Evolutionary conservation across 2,329 filamentous ascomycete species (phyloP), one percentile per base, ranked within the genome.

Genomic region (Penicillium frequentans): DNA sequence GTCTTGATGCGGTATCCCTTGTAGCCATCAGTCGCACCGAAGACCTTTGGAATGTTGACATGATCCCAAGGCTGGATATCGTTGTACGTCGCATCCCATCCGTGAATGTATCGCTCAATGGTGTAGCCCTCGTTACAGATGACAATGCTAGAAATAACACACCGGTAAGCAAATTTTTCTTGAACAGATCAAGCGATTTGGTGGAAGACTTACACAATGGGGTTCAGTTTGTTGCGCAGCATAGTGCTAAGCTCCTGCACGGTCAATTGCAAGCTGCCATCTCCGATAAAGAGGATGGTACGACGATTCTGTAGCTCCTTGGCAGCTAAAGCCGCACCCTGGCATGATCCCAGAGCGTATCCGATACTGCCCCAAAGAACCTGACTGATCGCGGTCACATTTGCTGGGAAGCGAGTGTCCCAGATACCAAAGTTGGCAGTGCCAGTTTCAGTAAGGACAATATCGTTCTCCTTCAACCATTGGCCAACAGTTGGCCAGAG

Each of bases 41-140:
- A 91, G 0, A 85, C 84, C 4, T 80, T 79, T 2, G 90, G 83
- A 0, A 92, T 75, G 21, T 86, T 84, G 71, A 85, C 86, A 79
- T 88, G 90, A 50, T 88, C 81, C 92, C 92, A 96, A 11, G 79
- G 73, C 57, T 84, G 81, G 55, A 96, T 87, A 69, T 96, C 90
- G 70, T 96, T 96, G 79, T 96, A 96, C 26, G 70, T 72, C 31
- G 85, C 90, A 9, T 92, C 80, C 86, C 89, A 89, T 52, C 91
- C 91, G 74, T 96, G 91, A 68, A 96, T 96, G 72, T 86, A 90
- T 29, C 92, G 86, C 77, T 96, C 92, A 71, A 96, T 95, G 10
- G 91, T 95, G 77, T 90, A 96, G 11, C 92, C 92, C 42, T 93
- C 86, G 72, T 96, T 96, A 81, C 90, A 91, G 64, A 96, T 88